Evolutionary conservation across 2,329 filamentous ascomycete genomes (phyloP).

Genomic region (Hypoxylon sp.): DNA sequence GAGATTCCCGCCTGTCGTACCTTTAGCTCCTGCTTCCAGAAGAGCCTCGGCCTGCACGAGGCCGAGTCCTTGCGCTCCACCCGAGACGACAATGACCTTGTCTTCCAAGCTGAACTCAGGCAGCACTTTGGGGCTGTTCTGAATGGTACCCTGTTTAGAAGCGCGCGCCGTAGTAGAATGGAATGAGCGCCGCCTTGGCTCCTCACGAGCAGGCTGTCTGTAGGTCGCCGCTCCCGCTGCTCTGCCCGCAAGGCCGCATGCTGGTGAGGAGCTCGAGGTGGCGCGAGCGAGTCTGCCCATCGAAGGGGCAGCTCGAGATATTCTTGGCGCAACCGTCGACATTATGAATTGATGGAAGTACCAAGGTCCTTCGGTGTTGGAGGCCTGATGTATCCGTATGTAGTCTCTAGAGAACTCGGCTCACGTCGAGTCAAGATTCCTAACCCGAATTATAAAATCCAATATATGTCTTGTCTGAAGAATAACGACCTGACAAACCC

Average conservation of each 20-base stretch:
- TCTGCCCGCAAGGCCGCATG: slow-evolving; percentile 32
- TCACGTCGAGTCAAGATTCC: slow-evolving; percentile 1
- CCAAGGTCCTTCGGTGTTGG: background rate
- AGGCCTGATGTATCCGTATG: slow-evolving; percentile 4
- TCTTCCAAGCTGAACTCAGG: slow-evolving; percentile 82
- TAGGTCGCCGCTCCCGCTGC: slow-evolving; percentile 14
- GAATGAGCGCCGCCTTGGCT: slow-evolving; percentile 30
- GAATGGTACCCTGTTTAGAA: slow-evolving; percentile 21
- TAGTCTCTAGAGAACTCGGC: background rate
- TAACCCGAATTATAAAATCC: slow-evolving; percentile 12
- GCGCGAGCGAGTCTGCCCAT: slow-evolving; percentile 40
- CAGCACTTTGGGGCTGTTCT: slow-evolving; percentile 53
- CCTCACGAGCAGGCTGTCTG: slow-evolving; percentile 18
- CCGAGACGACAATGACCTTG: slow-evolving; percentile 82
- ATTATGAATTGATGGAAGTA: slow-evolving; percentile 35
- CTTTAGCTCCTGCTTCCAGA: slow-evolving; percentile 81
- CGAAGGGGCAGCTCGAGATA: slow-evolving; percentile 41
- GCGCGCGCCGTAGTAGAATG: slow-evolving; percentile 26
- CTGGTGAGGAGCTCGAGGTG: slow-evolving; percentile 34
- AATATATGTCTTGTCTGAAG: slow-evolving; percentile 22
- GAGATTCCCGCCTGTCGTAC: slow-evolving; percentile 52
- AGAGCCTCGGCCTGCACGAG: slow-evolving; percentile 83
- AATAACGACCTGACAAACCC: slow-evolving; percentile 12
- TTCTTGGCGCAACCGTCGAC: slow-evolving; percentile 40
- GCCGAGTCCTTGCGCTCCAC: slow-evolving; percentile 81